Conservation (phyloP, 768 basidiomycete genomes). For the Suillus clintonianus region DNA sequence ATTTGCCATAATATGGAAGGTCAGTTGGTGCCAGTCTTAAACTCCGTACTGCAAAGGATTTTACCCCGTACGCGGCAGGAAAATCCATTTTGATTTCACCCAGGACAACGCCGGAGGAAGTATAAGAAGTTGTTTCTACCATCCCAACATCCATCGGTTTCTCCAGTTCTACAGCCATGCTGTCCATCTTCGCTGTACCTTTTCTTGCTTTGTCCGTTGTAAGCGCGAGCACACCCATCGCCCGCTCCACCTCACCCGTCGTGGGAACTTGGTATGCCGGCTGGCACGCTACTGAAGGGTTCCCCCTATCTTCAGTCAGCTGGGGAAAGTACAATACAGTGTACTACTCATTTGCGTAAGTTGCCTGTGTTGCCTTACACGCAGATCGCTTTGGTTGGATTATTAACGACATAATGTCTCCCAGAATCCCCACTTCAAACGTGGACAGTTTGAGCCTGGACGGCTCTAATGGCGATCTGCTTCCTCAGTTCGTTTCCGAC, state of each 20-base stretch:
- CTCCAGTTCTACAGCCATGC: neutral
- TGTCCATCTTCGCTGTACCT: neutral
- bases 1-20: neutral
- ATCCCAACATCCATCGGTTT: neutral
- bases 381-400: neutral
- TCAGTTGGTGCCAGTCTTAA: neutral
- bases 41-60: neutral
- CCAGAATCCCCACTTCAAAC: slow-evolving; percentile 4
- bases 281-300: slow-evolving; percentile 28
- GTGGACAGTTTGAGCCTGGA: neutral
- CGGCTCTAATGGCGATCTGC: neutral
- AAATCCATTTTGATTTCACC: neutral
- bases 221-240: neutral
- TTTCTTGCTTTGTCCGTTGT: neutral
- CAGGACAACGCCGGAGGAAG: neutral
- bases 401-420: neutral
- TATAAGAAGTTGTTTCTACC: neutral
- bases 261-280: slow-evolving; percentile 51
- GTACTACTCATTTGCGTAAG: slow-evolving; percentile 63
- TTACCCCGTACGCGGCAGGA: neutral
- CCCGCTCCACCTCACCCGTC: slow-evolving; percentile 2
- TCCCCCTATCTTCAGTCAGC: slow-evolving; percentile 43
- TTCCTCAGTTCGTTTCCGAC: slow-evolving; percentile 6
- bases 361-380: neutral
- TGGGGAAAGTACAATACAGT: slow-evolving; percentile 55